phyloP scores from a whole-genome alignment of 176 grass and related monocot genomes.

The Rhynchospora breviuscula region DNA sequence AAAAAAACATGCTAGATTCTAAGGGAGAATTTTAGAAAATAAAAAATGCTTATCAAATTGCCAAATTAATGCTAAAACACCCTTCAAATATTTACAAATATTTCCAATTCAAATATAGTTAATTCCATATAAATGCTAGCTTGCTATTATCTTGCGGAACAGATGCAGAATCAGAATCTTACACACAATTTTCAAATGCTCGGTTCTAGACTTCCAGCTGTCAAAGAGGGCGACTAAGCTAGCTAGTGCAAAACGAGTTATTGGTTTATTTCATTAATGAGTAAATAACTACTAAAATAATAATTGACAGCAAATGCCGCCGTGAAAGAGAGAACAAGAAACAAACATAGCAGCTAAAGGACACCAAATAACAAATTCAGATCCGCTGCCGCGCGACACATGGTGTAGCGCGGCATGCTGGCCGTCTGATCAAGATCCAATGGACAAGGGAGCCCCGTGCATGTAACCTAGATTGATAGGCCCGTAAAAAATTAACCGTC shows the following conservation, averaged over 20 bases:
- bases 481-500: too few species aligned
- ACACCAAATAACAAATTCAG: not conserved
- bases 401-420: too few species aligned
- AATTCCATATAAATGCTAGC: not conserved
- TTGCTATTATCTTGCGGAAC: not conserved
- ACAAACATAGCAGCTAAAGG: not conserved
- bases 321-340: not conserved
- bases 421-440: too few species aligned
- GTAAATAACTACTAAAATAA: not conserved
- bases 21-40: not conserved
- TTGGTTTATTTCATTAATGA: not conserved
- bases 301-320: not conserved
- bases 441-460: too few species aligned
- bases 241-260: not conserved
- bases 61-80: not conserved
- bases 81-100: not conserved
- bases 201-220: not conserved
- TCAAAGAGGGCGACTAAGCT: not conserved
- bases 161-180: not conserved
- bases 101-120: not conserved
- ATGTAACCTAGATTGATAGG: too few species aligned
- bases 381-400: too few species aligned
- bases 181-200: not conserved
- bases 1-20: too few species aligned
- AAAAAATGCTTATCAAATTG: not conserved